A percentile compares a stretch with the other conserved stretches of the same genome.
Evolutionary conservation across 1,284 basidiomycete genomes (phyloP).

Genomic region (Ganoderma sinense): DNA sequence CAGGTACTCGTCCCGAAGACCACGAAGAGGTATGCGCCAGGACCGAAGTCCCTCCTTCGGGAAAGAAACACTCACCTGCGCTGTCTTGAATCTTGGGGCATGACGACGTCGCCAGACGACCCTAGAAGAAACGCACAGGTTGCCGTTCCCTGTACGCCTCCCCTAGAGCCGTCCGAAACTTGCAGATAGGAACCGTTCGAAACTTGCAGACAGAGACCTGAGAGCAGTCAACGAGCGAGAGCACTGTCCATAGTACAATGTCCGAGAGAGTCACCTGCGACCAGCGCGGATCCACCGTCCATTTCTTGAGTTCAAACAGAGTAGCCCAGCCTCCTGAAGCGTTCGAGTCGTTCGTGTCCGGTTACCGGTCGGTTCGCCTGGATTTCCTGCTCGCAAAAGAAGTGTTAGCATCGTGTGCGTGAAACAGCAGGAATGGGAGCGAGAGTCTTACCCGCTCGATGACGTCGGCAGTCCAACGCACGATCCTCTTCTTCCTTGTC

Average conservation of each 20-base stretch:
- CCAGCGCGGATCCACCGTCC: background rate
- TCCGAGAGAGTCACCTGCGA: background rate
- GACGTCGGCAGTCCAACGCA: background rate
- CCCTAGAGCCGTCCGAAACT: background rate
- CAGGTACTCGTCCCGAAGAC: background rate
- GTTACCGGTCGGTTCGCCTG: background rate
- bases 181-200: background rate
- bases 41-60: background rate
- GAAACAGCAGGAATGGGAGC: background rate
- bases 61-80: background rate
- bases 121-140: background rate
- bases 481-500: background rate
- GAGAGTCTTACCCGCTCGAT: background rate
- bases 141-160: background rate
- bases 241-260: background rate
- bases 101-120: background rate
- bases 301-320: background rate
- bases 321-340: background rate
- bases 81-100: background rate
- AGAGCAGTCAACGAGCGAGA: background rate
- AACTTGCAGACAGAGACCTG: background rate
- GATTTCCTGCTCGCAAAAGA: background rate
- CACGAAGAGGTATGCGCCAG: constrained; percentile 1
- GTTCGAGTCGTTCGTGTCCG: background rate
- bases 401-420: background rate